Conservation (phyloP, 805 yeast species). For the Ogataea degrootiae region DNA sequence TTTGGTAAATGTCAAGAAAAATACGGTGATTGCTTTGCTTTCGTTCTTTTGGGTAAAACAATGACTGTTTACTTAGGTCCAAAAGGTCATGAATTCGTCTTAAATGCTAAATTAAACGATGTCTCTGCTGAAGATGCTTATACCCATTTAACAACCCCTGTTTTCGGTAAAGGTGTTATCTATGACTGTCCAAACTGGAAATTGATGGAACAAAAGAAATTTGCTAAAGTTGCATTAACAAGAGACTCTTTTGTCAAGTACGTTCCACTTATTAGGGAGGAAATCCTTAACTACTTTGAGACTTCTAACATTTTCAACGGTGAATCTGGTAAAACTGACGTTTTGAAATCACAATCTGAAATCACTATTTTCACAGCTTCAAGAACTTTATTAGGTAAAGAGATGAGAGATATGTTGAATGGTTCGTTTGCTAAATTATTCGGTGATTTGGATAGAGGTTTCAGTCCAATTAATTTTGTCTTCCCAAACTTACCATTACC, state of each 20-base stretch:
- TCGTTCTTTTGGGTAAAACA: constrained; percentile 79
- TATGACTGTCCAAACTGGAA: constrained; percentile 93
- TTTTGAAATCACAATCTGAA: constrained; percentile 86
- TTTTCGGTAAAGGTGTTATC: constrained; percentile 94
- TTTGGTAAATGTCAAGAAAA: constrained; percentile 72
- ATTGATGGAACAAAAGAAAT: constrained; percentile 97
- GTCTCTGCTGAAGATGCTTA: constrained; percentile 97
- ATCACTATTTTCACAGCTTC: constrained; percentile 96
- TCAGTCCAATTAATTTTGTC: constrained; percentile 92
- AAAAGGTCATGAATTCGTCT: constrained; percentile 93
- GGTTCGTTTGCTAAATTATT: constrained; percentile 80
- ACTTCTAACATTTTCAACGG: constrained; percentile 45
- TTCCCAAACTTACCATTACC: constrained; percentile 89
- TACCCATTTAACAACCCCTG: constrained; percentile 97
- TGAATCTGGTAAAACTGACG: constrained; percentile 49
- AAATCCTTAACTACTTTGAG: constrained; percentile 62
- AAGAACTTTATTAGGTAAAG: constrained; percentile 85
- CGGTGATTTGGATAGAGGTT: constrained; percentile 92
- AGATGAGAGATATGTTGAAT: constrained; percentile 78
- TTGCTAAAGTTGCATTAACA: constrained; percentile 85
- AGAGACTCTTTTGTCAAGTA: constrained; percentile 77
- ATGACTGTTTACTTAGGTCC: constrained; percentile 98
- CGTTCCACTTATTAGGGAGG: constrained; percentile 85
- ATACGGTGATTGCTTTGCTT: constrained; percentile 91
- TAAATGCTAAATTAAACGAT: constrained; percentile 82